phyloP scores from a whole-genome alignment of 495 filamentous ascomycete genomes.

The Clohesyomyces aquaticus region DNA sequence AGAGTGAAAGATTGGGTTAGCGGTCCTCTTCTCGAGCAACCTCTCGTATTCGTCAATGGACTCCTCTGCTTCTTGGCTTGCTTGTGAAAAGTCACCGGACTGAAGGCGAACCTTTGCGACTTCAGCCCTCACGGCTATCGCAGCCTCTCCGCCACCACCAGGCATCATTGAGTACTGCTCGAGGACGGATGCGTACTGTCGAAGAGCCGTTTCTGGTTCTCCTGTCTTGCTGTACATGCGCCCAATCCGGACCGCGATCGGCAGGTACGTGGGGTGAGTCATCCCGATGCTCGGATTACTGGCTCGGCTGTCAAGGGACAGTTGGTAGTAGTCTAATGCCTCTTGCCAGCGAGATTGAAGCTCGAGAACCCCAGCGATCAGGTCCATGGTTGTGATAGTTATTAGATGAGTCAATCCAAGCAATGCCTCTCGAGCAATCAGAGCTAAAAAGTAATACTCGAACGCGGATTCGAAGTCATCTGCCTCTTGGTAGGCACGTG shows the following conservation, averaged over 20 bases:
- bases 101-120: not conserved
- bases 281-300: not conserved
- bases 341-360: not conserved
- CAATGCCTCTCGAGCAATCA: not conserved
- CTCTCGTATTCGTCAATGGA: not conserved
- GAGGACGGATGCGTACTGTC: not conserved
- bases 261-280: not conserved
- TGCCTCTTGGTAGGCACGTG: not conserved
- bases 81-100: not conserved
- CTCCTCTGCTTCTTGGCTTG: not conserved
- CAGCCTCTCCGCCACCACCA: not conserved
- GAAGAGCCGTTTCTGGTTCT: not conserved
- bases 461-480: not conserved
- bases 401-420: not conserved
- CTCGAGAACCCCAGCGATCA: not conserved
- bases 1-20: not conserved
- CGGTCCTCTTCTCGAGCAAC: not conserved
- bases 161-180: not conserved
- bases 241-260: not conserved
- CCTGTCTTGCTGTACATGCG: not conserved
- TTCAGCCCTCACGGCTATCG: not conserved
- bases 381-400: not conserved
- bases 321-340: not conserved
- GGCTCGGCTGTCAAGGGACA: not conserved
- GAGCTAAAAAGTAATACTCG: not conserved